Evolutionary conservation across 495 filamentous ascomycete genomes (phyloP).

Genomic region (Rhypophila decipiens): DNA sequence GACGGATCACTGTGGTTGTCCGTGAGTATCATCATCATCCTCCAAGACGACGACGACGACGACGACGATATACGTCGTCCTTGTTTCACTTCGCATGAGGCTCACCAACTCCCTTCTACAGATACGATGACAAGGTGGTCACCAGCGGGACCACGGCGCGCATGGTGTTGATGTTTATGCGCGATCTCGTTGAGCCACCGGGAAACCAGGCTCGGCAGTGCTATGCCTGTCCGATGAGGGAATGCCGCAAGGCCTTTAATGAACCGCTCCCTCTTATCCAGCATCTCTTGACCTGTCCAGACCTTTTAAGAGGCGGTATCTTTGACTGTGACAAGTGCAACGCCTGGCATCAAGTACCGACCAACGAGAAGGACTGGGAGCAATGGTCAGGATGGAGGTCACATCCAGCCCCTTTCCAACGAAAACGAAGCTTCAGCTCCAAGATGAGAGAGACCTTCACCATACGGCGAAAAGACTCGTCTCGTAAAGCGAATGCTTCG

Average conservation of each 20-base stretch:
- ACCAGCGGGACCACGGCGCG: slow-evolving; percentile 25
- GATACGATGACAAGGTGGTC: slow-evolving; percentile 28
- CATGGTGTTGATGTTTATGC: slow-evolving; percentile 28
- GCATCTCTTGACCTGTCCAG: slow-evolving; percentile 26
- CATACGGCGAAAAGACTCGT: slow-evolving; percentile 16
- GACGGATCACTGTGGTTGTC: slow-evolving; percentile 16
- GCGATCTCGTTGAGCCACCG: slow-evolving; percentile 25
- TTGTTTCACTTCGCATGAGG: background rate
- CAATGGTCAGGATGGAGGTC: slow-evolving; percentile 24
- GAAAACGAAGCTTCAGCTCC: slow-evolving; percentile 26
- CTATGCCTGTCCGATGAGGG: slow-evolving; percentile 28
- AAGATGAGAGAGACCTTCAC: slow-evolving; percentile 25
- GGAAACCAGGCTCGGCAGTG: slow-evolving; percentile 14
- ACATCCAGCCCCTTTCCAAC: slow-evolving; percentile 10
- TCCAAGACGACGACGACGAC: too few species aligned
- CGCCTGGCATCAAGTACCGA: slow-evolving; percentile 25
- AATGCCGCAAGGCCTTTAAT: slow-evolving; percentile 16
- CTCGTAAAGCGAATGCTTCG: slow-evolving; percentile 9
- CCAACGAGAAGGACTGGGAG: slow-evolving; percentile 31
- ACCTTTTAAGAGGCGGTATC: slow-evolving; percentile 19
- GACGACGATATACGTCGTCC: too few species aligned
- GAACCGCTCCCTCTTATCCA: slow-evolving; percentile 24
- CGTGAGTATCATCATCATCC: slow-evolving; percentile 17
- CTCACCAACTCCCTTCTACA: slow-evolving; percentile 10
- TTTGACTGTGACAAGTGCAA: slow-evolving; percentile 30